Percentiles rank a stretch among this genome's conserved stretches.
phyloP scores from a whole-genome alignment of 257 asterid genomes.

The Solanum chaucha region DNA sequence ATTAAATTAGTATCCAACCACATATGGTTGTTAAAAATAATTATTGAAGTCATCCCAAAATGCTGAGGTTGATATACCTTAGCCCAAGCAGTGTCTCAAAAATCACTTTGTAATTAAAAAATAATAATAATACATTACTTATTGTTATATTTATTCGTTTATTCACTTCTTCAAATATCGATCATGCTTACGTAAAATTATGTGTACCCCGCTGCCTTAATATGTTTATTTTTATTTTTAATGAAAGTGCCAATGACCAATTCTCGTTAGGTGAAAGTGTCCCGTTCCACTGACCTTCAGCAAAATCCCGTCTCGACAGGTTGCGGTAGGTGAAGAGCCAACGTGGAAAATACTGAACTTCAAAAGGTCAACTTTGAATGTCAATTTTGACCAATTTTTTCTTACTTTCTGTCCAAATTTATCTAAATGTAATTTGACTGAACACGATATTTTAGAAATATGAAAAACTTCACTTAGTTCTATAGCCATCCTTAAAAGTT shows the following conservation, averaged over 20 bases:
- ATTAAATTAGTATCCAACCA: no score
- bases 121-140: neutral
- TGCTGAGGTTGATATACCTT: neutral
- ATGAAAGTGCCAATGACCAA: neutral
- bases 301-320: neutral
- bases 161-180: neutral
- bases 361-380: slow-evolving; percentile 12
- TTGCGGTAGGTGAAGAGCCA: slow-evolving; percentile 25
- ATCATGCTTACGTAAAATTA: neutral
- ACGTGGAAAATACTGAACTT: slow-evolving; percentile 7
- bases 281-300: neutral
- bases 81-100: neutral
- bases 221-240: neutral
- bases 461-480: no score
- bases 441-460: no score
- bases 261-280: slow-evolving; percentile 7
- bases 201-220: neutral
- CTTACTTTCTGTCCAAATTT: neutral
- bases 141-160: neutral
- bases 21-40: no score
- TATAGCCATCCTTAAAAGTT: accelerated
- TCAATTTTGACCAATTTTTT: neutral
- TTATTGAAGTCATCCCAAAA: neutral
- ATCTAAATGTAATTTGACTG: no score
- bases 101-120: neutral